phyloP scores from a whole-genome alignment of 768 basidiomycete species.

The Roridomyces roridus region DNA sequence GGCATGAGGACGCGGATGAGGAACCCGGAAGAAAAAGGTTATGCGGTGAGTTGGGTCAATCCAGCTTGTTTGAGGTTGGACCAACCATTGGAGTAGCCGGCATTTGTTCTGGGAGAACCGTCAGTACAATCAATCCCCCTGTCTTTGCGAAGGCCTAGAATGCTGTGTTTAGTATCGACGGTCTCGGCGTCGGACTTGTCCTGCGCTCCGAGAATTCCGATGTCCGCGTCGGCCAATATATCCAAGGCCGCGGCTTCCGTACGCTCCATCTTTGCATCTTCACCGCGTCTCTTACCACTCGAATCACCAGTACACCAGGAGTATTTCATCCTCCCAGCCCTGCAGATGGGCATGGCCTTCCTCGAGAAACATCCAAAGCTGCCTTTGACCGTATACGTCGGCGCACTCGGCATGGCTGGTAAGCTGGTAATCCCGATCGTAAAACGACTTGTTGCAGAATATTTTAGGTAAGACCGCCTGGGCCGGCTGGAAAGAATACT shows the following conservation, averaged over 20 bases:
- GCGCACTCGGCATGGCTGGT: slow-evolving; percentile 62
- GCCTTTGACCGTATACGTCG: slow-evolving; percentile 42
- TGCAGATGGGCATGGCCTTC: background rate
- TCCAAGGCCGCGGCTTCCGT: slow-evolving; percentile 41
- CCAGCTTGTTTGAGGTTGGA: no score
- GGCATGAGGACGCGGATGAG: slow-evolving; percentile 50
- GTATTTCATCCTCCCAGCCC: background rate
- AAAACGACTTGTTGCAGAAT: no score
- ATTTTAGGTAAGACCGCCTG: slow-evolving; percentile 33
- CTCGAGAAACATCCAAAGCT: background rate
- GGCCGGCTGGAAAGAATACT: slow-evolving; percentile 29
- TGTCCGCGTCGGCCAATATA: slow-evolving; percentile 44
- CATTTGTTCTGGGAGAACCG: background rate
- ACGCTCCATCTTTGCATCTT: background rate
- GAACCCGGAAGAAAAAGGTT: slow-evolving; percentile 30
- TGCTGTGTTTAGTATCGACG: slow-evolving; percentile 30
- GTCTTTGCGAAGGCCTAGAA: background rate
- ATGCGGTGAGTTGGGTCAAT: slow-evolving; percentile 27
- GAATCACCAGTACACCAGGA: slow-evolving; percentile 12
- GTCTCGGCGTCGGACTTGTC: slow-evolving; percentile 51
- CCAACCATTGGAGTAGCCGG: background rate
- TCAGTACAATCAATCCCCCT: background rate
- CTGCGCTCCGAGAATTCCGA: slow-evolving; percentile 45
- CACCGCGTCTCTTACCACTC: background rate
- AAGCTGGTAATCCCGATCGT: no score